Percentiles rank a stretch among this genome's conserved stretches.
Conservation (phyloP, 2,329 filamentous ascomycete species). For the Berkeleyomyces basicola region DNA sequence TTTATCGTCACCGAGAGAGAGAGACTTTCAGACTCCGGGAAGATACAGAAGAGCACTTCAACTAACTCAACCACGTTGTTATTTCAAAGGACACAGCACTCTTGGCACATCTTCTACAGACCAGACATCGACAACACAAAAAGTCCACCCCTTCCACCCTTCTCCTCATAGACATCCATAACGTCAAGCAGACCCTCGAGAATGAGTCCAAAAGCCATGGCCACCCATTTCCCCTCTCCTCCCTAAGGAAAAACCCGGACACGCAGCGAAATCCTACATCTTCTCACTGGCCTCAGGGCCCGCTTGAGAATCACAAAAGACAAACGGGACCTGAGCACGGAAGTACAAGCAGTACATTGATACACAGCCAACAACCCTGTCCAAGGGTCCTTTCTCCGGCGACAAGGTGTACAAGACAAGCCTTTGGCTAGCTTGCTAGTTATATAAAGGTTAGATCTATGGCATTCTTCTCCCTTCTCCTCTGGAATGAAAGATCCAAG, state of each 20-base stretch:
- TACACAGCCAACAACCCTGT: neutral
- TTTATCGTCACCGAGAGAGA: no score
- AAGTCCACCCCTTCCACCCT: neutral
- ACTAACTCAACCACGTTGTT: no score
- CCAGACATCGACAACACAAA: neutral
- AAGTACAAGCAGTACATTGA: no score
- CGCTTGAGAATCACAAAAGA: neutral
- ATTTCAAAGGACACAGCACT: no score
- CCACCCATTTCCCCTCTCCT: neutral
- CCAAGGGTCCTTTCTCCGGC: neutral
- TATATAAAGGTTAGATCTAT: neutral
- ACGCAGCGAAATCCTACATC: neutral
- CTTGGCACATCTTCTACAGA: no score
- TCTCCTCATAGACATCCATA: neutral
- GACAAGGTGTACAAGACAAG: neutral
- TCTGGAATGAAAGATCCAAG: neutral
- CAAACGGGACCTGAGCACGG: neutral
- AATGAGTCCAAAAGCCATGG: neutral
- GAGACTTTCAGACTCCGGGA: no score
- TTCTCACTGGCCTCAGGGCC: neutral
- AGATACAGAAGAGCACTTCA: no score
- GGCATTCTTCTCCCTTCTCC: neutral
- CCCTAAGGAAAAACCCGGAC: neutral
- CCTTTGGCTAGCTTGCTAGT: neutral
- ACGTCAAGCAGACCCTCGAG: neutral